Conservation (phyloP, 1,284 basidiomycete species). For the Microbotryum lychnidis-dioicae region DNA sequence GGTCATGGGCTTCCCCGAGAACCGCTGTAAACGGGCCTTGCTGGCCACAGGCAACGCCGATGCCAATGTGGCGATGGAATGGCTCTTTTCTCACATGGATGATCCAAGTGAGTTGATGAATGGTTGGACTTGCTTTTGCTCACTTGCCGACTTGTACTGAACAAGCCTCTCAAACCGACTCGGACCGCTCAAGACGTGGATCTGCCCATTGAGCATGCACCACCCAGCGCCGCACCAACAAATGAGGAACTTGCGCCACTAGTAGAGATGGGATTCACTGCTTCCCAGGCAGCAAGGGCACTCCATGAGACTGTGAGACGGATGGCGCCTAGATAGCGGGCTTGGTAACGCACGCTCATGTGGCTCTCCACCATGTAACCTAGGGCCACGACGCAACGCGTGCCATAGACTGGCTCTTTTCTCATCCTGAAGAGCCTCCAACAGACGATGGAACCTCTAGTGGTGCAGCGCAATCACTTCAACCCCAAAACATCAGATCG, state of each 20-base stretch:
- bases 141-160: too few species aligned
- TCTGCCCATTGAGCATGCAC: background rate
- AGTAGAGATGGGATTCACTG: conserved; percentile 85
- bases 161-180: too few species aligned
- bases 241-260: conserved; percentile 48
- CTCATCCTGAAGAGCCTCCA: conserved; percentile 78
- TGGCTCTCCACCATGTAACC: too few species aligned
- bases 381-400: conserved; percentile 68
- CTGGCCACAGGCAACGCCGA: conserved; percentile 75
- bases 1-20: conserved; percentile 76
- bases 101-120: conserved; percentile 59
- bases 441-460: conserved; percentile 47
- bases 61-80: conserved; percentile 82
- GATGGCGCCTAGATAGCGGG: too few species aligned
- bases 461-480: conserved; percentile 28
- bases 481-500: conserved; percentile 23
- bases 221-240: background rate
- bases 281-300: conserved; percentile 77
- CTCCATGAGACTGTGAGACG: conserved; percentile 67
- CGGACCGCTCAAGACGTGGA: too few species aligned
- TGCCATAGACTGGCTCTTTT: conserved; percentile 96
- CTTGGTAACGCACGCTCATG: too few species aligned
- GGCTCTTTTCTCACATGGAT: conserved; percentile 93
- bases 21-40: conserved; percentile 79
- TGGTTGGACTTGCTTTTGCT: background rate